Conservation (phyloP, 2,329 filamentous ascomycete genomes). For the Anthostomella pinea region DNA sequence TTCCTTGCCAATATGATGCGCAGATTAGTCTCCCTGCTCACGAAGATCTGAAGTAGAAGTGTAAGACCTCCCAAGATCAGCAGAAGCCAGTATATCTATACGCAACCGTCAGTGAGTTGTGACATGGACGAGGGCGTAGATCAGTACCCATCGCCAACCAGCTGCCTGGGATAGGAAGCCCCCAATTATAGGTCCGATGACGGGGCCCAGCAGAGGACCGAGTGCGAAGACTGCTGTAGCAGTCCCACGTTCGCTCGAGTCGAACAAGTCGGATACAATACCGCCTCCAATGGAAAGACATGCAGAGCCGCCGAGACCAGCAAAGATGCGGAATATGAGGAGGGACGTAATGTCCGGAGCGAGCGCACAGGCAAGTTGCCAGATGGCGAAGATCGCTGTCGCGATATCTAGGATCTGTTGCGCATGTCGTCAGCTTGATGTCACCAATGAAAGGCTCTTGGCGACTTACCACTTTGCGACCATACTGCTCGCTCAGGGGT, state of each 20-base stretch:
- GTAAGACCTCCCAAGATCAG: slow-evolving; percentile 8
- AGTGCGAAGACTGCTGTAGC: slow-evolving; percentile 13
- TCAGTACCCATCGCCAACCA: slow-evolving; percentile 16
- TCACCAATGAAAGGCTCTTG: background rate
- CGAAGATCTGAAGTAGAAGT: slow-evolving; percentile 8
- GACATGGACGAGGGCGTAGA: background rate
- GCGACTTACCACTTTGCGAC: slow-evolving; percentile 12
- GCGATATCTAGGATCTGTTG: slow-evolving; percentile 10
- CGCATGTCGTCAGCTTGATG: slow-evolving; percentile 2
- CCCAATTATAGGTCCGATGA: slow-evolving; percentile 14
- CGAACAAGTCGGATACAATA: slow-evolving; percentile 13
- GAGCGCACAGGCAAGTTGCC: slow-evolving; percentile 11
- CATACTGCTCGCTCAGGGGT: slow-evolving; percentile 13
- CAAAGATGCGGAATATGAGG: slow-evolving; percentile 10
- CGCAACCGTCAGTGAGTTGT: slow-evolving; percentile 1
- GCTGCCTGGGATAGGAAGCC: slow-evolving; percentile 8
- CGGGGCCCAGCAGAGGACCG: slow-evolving; percentile 13
- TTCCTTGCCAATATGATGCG: slow-evolving; percentile 11
- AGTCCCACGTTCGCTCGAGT: slow-evolving; percentile 8
- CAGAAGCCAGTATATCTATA: slow-evolving; percentile 11
- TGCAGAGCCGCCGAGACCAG: slow-evolving; percentile 10
- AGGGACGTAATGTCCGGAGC: slow-evolving; percentile 12
- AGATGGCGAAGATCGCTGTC: slow-evolving; percentile 10
- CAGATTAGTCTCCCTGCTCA: slow-evolving; percentile 11
- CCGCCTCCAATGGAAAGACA: slow-evolving; percentile 15